Evolutionary conservation across 805 yeast genomes (phyloP).

Genomic region (Jamesozyma hellenica): DNA sequence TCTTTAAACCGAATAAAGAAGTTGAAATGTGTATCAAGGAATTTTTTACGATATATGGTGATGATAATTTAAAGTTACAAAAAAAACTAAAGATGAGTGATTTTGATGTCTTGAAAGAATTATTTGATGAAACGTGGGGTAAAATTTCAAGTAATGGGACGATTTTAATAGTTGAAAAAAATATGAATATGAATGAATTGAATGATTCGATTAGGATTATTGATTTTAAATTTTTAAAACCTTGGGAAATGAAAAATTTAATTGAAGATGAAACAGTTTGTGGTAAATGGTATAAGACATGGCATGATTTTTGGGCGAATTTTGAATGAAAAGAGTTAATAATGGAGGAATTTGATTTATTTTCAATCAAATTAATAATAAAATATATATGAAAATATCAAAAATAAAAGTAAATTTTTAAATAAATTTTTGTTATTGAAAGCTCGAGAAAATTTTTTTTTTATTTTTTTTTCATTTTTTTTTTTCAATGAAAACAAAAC

Average conservation of each 20-base stretch:
- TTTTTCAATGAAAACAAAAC: not conserved
- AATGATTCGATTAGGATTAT: slow-evolving; percentile 12
- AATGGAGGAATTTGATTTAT: no score
- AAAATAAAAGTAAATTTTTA: no score
- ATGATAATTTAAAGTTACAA: slow-evolving; percentile 9
- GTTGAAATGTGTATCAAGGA: slow-evolving; percentile 27
- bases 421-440: not conserved
- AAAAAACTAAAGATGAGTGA: slow-evolving; percentile 13
- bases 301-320: slow-evolving; percentile 11
- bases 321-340: no score
- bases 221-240: slow-evolving; percentile 16
- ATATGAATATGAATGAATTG: not conserved
- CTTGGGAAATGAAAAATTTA: slow-evolving; percentile 15
- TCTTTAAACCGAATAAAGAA: slow-evolving; percentile 24
- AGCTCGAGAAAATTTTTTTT: not conserved
- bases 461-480: not conserved
- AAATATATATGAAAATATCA: no score
- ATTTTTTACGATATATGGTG: slow-evolving; percentile 25
- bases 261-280: slow-evolving; percentile 4
- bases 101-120: slow-evolving; percentile 17
- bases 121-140: slow-evolving; percentile 28
- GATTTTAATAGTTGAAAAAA: not conserved
- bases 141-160: slow-evolving; percentile 18
- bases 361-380: no score
- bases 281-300: slow-evolving; percentile 15